Conservation (phyloP, 108 stramenopile species). For the Cyclotella sp. region DNA sequence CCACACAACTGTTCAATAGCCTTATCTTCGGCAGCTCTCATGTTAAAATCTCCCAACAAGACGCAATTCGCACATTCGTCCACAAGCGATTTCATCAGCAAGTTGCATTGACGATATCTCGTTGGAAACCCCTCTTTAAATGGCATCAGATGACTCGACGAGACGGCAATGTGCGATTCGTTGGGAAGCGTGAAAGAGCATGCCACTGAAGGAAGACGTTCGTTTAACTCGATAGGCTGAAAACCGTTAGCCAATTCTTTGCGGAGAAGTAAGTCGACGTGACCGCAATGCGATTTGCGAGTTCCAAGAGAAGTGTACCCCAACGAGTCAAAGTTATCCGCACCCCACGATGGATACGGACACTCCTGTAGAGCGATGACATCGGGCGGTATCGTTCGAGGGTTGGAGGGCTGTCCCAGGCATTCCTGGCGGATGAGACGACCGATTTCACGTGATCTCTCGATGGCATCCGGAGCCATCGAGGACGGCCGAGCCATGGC, state of each 20-base stretch:
- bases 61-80: constrained; percentile 38
- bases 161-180: constrained; percentile 29
- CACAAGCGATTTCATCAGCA: constrained; percentile 11
- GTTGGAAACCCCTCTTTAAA: constrained; percentile 27
- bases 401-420: constrained; percentile 8
- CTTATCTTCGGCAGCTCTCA: constrained; percentile 39
- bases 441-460: constrained; percentile 20
- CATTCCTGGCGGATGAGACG: constrained; percentile 36
- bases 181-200: constrained; percentile 30
- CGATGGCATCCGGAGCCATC: constrained; percentile 8
- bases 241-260: constrained; percentile 12
- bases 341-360: constrained; percentile 36
- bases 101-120: constrained; percentile 29
- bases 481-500: constrained; percentile 29
- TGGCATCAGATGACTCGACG: constrained; percentile 46
- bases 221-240: constrained; percentile 8
- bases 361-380: constrained; percentile 44
- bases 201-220: constrained; percentile 38
- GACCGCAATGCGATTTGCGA: constrained; percentile 43
- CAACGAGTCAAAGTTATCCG: constrained; percentile 11
- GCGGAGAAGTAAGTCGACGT: constrained; percentile 43
- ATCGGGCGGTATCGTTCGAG: constrained; percentile 15
- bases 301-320: constrained; percentile 40
- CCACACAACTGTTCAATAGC: constrained; percentile 17
- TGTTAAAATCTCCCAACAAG: constrained; percentile 47